Evolutionary conservation across 2,329 filamentous ascomycete genomes (phyloP).

Genomic region (Botryotinia narcissicola): DNA sequence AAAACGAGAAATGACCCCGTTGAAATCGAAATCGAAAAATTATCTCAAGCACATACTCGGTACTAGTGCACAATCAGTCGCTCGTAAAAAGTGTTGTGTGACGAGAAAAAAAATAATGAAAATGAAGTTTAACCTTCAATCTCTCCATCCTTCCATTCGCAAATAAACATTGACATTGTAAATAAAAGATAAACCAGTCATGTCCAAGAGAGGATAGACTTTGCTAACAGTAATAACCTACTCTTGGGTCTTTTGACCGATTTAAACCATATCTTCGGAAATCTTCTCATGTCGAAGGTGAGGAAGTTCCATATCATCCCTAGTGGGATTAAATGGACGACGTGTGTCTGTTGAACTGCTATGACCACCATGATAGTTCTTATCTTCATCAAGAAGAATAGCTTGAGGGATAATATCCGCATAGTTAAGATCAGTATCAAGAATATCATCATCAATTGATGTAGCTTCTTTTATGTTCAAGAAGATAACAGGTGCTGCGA

Average conservation of each 20-base stretch:
- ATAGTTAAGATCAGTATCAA: conserved; percentile 80
- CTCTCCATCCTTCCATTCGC: background rate
- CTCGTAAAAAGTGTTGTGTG: background rate
- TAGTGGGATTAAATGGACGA: background rate
- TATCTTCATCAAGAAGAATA: conserved; percentile 6
- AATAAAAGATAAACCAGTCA: background rate
- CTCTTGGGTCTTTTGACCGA: too few species aligned
- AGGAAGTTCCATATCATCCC: conserved; percentile 12
- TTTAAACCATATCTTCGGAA: background rate
- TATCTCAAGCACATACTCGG: background rate
- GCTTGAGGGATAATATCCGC: conserved; percentile 54
- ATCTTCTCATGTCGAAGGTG: background rate
- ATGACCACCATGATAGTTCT: background rate
- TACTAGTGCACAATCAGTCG: background rate
- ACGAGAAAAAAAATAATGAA: background rate
- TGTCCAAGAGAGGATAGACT: background rate
- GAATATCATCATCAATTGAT: conserved; percentile 72
- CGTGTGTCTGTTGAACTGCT: background rate
- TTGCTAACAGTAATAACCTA: background rate
- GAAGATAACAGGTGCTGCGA: conserved; percentile 75
- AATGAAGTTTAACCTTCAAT: background rate
- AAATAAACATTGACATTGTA: background rate
- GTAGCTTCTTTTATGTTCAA: conserved; percentile 76
- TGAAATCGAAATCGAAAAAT: background rate
- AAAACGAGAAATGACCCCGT: background rate